Evolutionary conservation across 1,139 yeast genomes (phyloP).

Genomic region (Arxiozyma bovina): DNA sequence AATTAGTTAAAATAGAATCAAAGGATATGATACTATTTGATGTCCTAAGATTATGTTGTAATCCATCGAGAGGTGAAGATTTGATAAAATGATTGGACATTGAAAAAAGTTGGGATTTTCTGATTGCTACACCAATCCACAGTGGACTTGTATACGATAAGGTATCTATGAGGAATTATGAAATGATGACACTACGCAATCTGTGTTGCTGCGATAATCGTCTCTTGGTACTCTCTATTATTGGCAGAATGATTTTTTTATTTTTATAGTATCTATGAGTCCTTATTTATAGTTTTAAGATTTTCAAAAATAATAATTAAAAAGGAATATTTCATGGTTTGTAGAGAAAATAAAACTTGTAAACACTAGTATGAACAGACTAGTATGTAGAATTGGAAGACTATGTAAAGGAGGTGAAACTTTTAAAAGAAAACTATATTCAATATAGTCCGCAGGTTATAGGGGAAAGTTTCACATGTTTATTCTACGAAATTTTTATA

Average conservation of each 20-base stretch:
- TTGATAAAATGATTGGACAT: conserved; percentile 1
- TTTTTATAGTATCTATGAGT: background rate
- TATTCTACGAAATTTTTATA: too few relatives aligned
- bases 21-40: conserved; percentile 16
- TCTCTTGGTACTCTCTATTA: too few relatives aligned
- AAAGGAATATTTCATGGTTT: background rate
- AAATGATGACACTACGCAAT: background rate
- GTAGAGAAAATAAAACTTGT: background rate
- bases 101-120: background rate
- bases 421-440: too few relatives aligned
- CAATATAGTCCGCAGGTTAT: too few relatives aligned
- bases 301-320: background rate
- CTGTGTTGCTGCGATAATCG: background rate
- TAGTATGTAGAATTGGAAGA: too few relatives aligned
- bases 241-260: too few relatives aligned
- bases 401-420: background rate
- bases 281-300: background rate
- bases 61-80: conserved; percentile 3
- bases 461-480: background rate
- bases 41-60: background rate
- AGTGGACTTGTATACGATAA: too few relatives aligned
- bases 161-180: background rate
- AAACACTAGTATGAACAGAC: background rate
- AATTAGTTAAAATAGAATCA: conserved; percentile 27
- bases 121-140: background rate